Base-by-base conservation (phyloP, 1,139 yeast species). In the Pichia sp. region DNA sequence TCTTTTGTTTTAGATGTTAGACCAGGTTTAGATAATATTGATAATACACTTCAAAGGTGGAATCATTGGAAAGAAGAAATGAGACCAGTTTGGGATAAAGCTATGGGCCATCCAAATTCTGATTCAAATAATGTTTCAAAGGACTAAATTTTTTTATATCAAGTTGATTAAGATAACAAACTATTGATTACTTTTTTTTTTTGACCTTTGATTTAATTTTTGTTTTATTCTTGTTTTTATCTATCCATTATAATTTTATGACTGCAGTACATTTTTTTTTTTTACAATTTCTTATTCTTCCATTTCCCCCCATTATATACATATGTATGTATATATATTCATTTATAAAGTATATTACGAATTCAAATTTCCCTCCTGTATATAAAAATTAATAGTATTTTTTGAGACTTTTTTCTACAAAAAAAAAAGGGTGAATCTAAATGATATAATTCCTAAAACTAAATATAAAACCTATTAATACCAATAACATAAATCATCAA, bases 1-100 rank as follows among this genome's bases (percentile, higher is more conserved):
- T 75, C 95, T 0, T 94, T 92, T 63, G 80, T 80, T 64, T 74
- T 94, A 55, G 98, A 92, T 63, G 96, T 95, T 24, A 77, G 99
- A 54, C 98, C 98, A 0, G 98, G 96, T 1, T 69, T 90, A 54
- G 98, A 94, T 63, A 71, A 71, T 48, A 60, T 79, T 1, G 66
- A 69, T 1, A 82, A 74, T 55, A 87, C 82, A 4, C 59, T 65
- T 41, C 97, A 87, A 62, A 72, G 97, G 51, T 40, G 57, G 22
- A 47, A 45, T 20, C 63, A 56, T 40, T 63, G 66, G 66, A 43
- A 47, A 25, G 26, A 41, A 8, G 58, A 51, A 27, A 52, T 55
- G 32, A 55, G 57, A 42, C 66, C 66, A 9, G 43, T 53, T 8
- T 60, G 66, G 64, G 63, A 60, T 43, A 61, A 62, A 44, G 66